A percentile compares a stretch with the other conserved stretches of the same genome.
phyloP scores from a whole-genome alignment of 805 yeast genomes.

The Metschnikowia bowlesiae region DNA sequence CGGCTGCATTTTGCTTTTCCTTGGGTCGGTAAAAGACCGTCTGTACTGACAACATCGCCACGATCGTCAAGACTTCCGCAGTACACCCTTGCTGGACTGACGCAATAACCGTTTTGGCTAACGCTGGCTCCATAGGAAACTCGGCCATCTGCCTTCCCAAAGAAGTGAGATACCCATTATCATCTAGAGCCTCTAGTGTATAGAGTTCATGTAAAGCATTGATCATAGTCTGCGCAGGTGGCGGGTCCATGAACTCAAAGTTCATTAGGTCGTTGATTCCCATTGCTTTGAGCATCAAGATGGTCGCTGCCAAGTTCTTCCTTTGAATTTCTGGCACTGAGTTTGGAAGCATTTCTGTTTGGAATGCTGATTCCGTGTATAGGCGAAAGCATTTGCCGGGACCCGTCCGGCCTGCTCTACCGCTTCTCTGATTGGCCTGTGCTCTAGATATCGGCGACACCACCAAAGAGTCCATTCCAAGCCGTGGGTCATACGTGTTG shows the following conservation, averaged over 20 bases:
- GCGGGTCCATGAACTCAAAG: constrained; percentile 92
- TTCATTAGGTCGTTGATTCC: constrained; percentile 76
- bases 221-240: constrained; percentile 67
- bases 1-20: constrained; percentile 71
- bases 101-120: constrained; percentile 74
- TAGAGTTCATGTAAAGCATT: constrained; percentile 81
- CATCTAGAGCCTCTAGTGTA: constrained; percentile 78
- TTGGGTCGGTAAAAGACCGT: constrained; percentile 78
- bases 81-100: constrained; percentile 70
- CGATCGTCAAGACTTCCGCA: constrained; percentile 74
- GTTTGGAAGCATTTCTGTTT: constrained; percentile 71
- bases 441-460: constrained; percentile 90
- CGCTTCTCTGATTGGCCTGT: constrained; percentile 92
- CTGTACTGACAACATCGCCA: constrained; percentile 89
- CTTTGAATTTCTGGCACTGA: constrained; percentile 90
- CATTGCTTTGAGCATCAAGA: constrained; percentile 83
- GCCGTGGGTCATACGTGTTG: constrained; percentile 79
- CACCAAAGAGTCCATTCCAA: constrained; percentile 86
- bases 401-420: constrained; percentile 96
- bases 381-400: constrained; percentile 92
- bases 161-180: constrained; percentile 66
- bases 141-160: constrained; percentile 85
- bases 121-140: constrained; percentile 90
- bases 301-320: constrained; percentile 78
- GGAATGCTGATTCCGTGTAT: constrained; percentile 80